These are phyloP conservation scores for Gillenia trifoliata DNA, from an alignment of 306 rosid genomes.

Conservation along the genomic window DNA sequence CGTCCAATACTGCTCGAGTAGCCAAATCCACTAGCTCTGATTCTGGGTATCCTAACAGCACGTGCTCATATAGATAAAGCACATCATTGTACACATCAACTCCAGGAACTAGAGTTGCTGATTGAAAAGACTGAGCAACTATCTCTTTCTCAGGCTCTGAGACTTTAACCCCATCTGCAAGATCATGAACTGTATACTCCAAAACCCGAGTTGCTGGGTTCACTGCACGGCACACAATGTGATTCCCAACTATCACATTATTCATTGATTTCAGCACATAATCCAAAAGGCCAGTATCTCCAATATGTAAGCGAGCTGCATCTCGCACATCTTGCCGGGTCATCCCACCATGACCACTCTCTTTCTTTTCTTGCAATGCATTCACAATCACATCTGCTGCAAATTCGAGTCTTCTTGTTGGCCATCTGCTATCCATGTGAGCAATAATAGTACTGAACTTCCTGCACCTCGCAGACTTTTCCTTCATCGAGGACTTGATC, in stretches of 20 bases:
- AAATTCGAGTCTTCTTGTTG: conserved; percentile 63
- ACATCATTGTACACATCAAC: conserved; percentile 65
- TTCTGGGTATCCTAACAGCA: conserved; percentile 57
- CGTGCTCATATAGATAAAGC: conserved; percentile 53
- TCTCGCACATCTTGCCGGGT: conserved; percentile 83
- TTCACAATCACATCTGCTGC: conserved; percentile 82
- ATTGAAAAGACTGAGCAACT: conserved; percentile 11
- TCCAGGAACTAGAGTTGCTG: conserved; percentile 41
- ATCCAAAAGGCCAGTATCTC: conserved; percentile 88
- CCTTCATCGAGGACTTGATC: conserved; percentile 43
- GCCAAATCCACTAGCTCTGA: conserved; percentile 57
- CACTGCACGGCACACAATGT: conserved; percentile 64
- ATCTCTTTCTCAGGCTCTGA: conserved; percentile 29
- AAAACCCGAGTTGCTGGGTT: conserved; percentile 64
- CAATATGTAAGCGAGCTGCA: conserved; percentile 81
- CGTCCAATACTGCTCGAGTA: conserved; percentile 56
- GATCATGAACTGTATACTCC: conserved; percentile 70
- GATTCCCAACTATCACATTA: conserved; percentile 66
- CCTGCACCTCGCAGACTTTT: conserved; percentile 50
- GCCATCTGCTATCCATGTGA: conserved; percentile 94
- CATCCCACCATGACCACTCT: conserved; percentile 59
- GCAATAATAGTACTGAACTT: conserved; percentile 52
- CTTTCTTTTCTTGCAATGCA: conserved; percentile 70
- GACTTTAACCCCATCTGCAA: conserved; percentile 26
- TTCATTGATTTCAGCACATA: conserved; percentile 79